Conservation (phyloP, 1,284 basidiomycete genomes). For the Rhodotorula sp. region DNA sequence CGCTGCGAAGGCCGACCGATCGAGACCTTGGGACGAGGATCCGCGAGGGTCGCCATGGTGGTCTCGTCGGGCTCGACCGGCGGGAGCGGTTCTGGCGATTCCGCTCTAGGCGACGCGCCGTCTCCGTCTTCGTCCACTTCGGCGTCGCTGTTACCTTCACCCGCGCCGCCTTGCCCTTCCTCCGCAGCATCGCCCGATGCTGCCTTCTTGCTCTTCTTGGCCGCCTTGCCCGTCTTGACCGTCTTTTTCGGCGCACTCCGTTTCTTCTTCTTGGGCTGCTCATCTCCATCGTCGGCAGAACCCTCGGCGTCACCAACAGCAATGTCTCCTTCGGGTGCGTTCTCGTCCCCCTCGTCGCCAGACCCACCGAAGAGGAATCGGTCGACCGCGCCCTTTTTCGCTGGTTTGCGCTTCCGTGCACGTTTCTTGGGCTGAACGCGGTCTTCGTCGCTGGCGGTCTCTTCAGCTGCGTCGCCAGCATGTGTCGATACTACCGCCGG, state of each 20-base stretch:
- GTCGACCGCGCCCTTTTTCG: not conserved
- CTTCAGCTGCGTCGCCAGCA: conserved; percentile 1
- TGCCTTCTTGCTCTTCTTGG: not conserved
- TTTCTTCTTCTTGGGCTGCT: not conserved
- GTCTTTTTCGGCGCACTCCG: not conserved
- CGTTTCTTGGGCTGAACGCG: not conserved
- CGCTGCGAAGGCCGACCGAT: conserved; percentile 25
- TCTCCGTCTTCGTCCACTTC: not conserved
- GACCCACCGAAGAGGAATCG: not conserved
- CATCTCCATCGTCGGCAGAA: not conserved
- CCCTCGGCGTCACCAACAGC: not conserved
- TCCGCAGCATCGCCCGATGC: not conserved
- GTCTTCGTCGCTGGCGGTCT: conserved; percentile 7
- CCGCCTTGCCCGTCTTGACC: not conserved
- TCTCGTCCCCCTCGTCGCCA: conserved; percentile 42
- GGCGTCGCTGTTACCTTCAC: not conserved
- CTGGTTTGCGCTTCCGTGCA: not conserved
- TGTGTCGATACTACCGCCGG: not conserved
- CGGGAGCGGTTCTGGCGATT: conserved; percentile 4
- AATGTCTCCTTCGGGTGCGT: conserved; percentile 41
- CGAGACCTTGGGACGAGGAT: conserved; percentile 10
- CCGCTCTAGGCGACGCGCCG: not conserved
- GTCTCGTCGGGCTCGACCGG: conserved; percentile 30
- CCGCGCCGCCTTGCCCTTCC: not conserved
- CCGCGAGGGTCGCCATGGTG: conserved; percentile 34